Percentiles rank a stretch among this genome's conserved stretches.
Evolutionary conservation across 768 basidiomycete genomes (phyloP).

Genomic region (Leucosporidium scottii): DNA sequence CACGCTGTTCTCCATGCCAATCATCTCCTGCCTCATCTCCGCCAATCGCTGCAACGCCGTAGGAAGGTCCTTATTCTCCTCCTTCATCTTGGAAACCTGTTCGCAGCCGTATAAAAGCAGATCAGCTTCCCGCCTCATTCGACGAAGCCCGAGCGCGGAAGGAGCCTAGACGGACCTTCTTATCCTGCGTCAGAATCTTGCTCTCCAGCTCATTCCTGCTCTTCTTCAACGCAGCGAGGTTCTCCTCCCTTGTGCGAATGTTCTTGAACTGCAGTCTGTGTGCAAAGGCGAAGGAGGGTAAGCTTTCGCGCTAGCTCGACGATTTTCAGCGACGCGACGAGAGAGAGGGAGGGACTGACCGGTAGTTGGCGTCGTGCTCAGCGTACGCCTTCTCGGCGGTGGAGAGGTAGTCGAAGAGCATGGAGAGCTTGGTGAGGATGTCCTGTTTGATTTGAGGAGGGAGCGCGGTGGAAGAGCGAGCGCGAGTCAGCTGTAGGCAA

Average conservation of each 20-base stretch:
- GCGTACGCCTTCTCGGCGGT: constrained; percentile 32
- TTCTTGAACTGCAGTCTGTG: constrained; percentile 40
- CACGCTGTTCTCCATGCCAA: constrained; percentile 34
- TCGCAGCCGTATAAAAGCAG: background rate
- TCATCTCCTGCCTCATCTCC: constrained; percentile 44
- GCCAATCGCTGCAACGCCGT: constrained; percentile 42
- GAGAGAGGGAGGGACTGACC: constrained; percentile 17
- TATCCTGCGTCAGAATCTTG: constrained; percentile 45
- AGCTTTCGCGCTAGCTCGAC: background rate
- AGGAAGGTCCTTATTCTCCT: constrained; percentile 47
- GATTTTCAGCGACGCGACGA: too few relatives aligned
- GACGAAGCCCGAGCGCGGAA: too few relatives aligned
- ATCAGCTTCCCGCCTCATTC: background rate
- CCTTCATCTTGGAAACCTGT: constrained; percentile 43
- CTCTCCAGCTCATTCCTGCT: constrained; percentile 40
- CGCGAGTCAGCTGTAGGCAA: background rate
- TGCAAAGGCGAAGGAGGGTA: constrained; percentile 27
- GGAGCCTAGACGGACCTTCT: constrained; percentile 40
- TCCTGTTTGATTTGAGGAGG: constrained; percentile 28
- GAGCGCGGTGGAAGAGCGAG: too few relatives aligned
- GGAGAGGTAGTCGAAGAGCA: constrained; percentile 41
- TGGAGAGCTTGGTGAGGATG: constrained; percentile 42
- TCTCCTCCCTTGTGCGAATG: constrained; percentile 45
- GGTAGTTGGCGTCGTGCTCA: constrained; percentile 29
- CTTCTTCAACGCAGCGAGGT: constrained; percentile 40